A percentile compares a stretch with the other conserved stretches of the same genome.
phyloP scores from a whole-genome alignment of 1,139 yeast species.

The Geotrichum europaeum region DNA sequence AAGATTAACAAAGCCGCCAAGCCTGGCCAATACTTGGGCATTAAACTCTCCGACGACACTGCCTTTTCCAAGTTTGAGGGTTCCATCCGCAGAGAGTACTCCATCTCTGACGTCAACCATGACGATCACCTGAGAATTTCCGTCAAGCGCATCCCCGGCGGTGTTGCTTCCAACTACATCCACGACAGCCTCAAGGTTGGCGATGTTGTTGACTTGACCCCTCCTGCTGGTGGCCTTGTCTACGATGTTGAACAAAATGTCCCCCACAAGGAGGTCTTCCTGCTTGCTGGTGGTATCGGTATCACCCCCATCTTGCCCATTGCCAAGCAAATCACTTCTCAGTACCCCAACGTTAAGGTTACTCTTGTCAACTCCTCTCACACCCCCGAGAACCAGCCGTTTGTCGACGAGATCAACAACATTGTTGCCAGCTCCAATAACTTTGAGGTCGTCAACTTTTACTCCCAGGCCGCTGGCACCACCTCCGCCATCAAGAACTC shows the following conservation, averaged over 20 bases:
- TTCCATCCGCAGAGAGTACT: slow-evolving; percentile 45
- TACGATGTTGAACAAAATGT: slow-evolving; percentile 33
- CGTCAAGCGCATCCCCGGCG: slow-evolving; percentile 45
- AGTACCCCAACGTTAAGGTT: slow-evolving; percentile 15
- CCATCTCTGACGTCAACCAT: slow-evolving; percentile 39
- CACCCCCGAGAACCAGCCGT: slow-evolving; percentile 23
- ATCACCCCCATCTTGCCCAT: slow-evolving; percentile 58
- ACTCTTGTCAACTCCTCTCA: slow-evolving; percentile 26
- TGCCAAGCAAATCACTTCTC: slow-evolving; percentile 36
- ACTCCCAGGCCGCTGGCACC: slow-evolving; percentile 14
- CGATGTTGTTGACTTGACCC: slow-evolving; percentile 45
- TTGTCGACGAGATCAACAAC: slow-evolving; percentile 19
- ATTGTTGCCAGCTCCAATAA: slow-evolving; percentile 18
- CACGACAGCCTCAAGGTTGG: slow-evolving; percentile 49
- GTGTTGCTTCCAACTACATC: slow-evolving; percentile 49
- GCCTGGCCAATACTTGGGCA: slow-evolving; percentile 60
- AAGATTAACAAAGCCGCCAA: slow-evolving; percentile 35
- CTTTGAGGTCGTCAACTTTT: slow-evolving; percentile 22
- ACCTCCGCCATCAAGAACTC: slow-evolving; percentile 7
- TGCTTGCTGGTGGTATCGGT: slow-evolving; percentile 62
- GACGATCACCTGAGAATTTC: slow-evolving; percentile 47
- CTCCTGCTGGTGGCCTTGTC: slow-evolving; percentile 56
- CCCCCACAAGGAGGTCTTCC: slow-evolving; percentile 36
- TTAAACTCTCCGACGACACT: slow-evolving; percentile 41
- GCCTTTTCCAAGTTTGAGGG: slow-evolving; percentile 23